A percentile compares a stretch with the other conserved stretches of the same genome.
Conservation (phyloP, 331 rosid genomes). For the Acacia pycnantha region DNA sequence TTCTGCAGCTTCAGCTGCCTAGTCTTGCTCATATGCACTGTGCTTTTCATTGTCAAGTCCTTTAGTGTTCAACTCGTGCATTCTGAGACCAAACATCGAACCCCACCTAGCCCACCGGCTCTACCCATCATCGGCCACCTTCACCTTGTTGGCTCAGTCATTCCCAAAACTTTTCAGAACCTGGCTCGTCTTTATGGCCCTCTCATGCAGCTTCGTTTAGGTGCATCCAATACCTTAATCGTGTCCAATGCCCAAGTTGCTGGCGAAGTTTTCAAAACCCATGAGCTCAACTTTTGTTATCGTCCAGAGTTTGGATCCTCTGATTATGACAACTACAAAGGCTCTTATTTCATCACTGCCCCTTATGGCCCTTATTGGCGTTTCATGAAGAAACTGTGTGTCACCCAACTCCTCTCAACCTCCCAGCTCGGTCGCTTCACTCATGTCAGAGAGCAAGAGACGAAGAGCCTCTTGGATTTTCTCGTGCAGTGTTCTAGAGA, state of each 20-base stretch:
- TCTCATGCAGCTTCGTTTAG: slow-evolving; percentile 54
- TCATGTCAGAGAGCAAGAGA: slow-evolving; percentile 46
- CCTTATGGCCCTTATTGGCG: slow-evolving; percentile 69
- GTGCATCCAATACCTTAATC: slow-evolving; percentile 52
- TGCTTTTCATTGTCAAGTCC: slow-evolving; percentile 26
- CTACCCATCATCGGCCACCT: slow-evolving; percentile 81
- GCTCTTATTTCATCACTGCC: slow-evolving; percentile 50
- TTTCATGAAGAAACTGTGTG: slow-evolving; percentile 70
- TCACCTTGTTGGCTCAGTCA: slow-evolving; percentile 53
- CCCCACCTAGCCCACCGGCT: slow-evolving; percentile 64
- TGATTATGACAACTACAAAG: slow-evolving; percentile 41
- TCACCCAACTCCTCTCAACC: slow-evolving; percentile 55
- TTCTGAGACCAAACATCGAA: not conserved
- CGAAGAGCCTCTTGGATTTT: slow-evolving; percentile 36
- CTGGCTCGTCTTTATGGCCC: slow-evolving; percentile 56
- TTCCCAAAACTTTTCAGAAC: slow-evolving; percentile 46
- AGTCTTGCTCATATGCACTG: slow-evolving; percentile 17
- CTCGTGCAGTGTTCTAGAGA: slow-evolving; percentile 9
- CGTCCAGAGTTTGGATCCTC: slow-evolving; percentile 61
- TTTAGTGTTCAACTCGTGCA: not conserved
- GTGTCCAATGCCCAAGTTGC: slow-evolving; percentile 59
- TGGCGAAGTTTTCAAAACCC: slow-evolving; percentile 54
- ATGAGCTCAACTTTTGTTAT: slow-evolving; percentile 52
- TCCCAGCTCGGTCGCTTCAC: slow-evolving; percentile 36
- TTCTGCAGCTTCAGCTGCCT: slow-evolving; percentile 11